Conservation (phyloP, 2,329 filamentous ascomycete genomes). For the Coniochaeta prunicola region DNA sequence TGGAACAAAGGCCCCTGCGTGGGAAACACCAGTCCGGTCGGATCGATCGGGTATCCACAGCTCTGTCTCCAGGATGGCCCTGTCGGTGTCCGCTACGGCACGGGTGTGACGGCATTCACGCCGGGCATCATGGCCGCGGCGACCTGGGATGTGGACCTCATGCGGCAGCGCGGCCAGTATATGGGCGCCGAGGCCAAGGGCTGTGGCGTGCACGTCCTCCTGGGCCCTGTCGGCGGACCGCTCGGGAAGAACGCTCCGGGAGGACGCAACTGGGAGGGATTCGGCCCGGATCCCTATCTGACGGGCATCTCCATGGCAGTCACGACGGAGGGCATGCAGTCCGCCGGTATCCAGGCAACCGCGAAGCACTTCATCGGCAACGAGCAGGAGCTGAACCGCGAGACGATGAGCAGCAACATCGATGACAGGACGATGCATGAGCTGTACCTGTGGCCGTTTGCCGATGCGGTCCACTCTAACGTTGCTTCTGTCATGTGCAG, state of each 20-base stretch:
- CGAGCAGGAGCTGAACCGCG: conserved; percentile 58
- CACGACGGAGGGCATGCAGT: conserved; percentile 53
- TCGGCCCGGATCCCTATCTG: conserved; percentile 72
- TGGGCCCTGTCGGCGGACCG: conserved; percentile 71
- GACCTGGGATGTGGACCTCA: conserved; percentile 72
- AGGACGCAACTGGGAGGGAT: conserved; percentile 79
- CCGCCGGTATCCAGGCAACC: conserved; percentile 40
- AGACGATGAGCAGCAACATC: conserved; percentile 47
- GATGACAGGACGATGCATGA: conserved; percentile 63
- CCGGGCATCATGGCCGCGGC: conserved; percentile 72
- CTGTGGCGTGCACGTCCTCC: conserved; percentile 65
- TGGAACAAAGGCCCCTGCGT: conserved; percentile 68
- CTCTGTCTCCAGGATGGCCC: conserved; percentile 79
- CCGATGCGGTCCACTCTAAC: conserved; percentile 59
- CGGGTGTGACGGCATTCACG: conserved; percentile 68
- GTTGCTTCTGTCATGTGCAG: conserved; percentile 65
- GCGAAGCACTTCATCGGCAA: conserved; percentile 60
- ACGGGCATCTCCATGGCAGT: conserved; percentile 53
- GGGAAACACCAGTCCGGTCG: conserved; percentile 51
- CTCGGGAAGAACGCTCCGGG: conserved; percentile 66
- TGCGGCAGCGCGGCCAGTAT: conserved; percentile 61
- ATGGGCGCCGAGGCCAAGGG: conserved; percentile 63
- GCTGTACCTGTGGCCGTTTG: conserved; percentile 61
- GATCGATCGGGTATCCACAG: conserved; percentile 57
- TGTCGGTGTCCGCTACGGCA: conserved; percentile 64